Base-by-base conservation (phyloP, 768 basidiomycete genomes). In the Cyclocybe aegerita region DNA sequence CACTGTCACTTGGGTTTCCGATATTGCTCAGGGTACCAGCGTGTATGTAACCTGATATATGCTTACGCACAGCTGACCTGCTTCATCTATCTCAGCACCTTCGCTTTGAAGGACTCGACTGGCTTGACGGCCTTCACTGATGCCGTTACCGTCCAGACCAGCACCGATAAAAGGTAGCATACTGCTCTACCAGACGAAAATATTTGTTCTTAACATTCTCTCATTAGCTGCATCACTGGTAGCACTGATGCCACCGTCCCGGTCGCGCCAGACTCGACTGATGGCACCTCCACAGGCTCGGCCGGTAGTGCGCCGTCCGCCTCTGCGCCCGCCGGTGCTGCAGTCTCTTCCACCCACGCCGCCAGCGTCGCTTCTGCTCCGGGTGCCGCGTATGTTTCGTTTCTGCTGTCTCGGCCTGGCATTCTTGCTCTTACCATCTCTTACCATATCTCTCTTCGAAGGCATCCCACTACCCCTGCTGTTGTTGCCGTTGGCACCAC, bases 71-170 rank as follows among this genome's bases (percentile, higher is more conserved):
- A 11, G 9, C 0, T 43, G 17, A 34, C 29, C 49, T 7, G 50
- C 11, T 54, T 32, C 7, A 17, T 34, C 55, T 9, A 17, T 34
- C 55, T 9, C 44, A 90, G 87, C 56, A 78, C 78, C n/a, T 56
- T 80, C 32, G 60, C 60, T 9, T 50, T 86, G 55, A 85, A 82
- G 68, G 88, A 89, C 54, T 67, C 65, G 60, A 79, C 79, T 10
- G 88, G 88, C 11, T 11, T 61, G 1, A 63, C 58, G 7, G 79
- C 73, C 6, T 90, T 74, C 67, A 79, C 80, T 10, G 79, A 80
- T 44, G 67, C 70, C 2, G 69, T 82, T 31, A 79, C 69, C 0
- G 63, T 88, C 42, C 54, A 65, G 46, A 2, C 61, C 4, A 68
- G 79, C 29, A 41, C 60, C 9, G 68, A 73, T 50, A 53, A 58